phyloP scores from a whole-genome alignment of 179 eudicot genomes.

The Patellifolia procumbens region DNA sequence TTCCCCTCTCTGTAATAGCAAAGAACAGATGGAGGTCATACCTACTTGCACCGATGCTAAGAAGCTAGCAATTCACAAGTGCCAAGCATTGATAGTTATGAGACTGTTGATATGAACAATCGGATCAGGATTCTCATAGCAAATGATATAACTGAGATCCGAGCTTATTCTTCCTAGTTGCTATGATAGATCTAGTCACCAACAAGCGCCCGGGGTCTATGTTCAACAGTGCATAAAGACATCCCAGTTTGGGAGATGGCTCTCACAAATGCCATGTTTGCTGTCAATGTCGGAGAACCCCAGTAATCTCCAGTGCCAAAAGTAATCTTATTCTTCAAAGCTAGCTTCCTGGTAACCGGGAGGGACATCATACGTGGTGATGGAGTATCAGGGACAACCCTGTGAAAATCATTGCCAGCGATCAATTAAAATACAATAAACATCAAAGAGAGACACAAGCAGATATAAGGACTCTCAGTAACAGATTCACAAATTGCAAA shows the following conservation, averaged over 20 bases:
- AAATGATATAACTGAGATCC: not conserved
- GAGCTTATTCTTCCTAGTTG: not conserved
- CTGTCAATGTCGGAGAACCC: constrained; percentile 83
- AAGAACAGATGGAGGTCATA: not conserved
- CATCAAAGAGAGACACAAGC: not conserved
- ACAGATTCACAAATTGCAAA: not conserved
- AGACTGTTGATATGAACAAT: not conserved
- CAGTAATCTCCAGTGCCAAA: constrained; percentile 91
- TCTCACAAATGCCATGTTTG: constrained; percentile 88
- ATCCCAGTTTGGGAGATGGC: constrained; percentile 89
- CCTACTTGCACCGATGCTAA: not conserved
- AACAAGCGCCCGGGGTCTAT: constrained; percentile 74
- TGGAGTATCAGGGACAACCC: constrained; percentile 79
- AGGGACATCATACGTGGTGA: constrained; percentile 73
- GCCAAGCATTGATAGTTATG: not conserved
- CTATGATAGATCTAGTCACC: constrained; percentile 51
- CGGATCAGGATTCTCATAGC: not conserved
- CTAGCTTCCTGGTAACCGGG: constrained; percentile 85
- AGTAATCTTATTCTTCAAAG: constrained; percentile 74
- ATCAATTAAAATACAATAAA: constrained; percentile 12
- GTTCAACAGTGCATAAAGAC: constrained; percentile 72
- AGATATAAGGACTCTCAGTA: not conserved
- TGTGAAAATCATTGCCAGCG: constrained; percentile 28
- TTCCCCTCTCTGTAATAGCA: not conserved
- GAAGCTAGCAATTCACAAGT: not conserved